Conservation (phyloP, 805 yeast species). For the Candida ovalis region DNA sequence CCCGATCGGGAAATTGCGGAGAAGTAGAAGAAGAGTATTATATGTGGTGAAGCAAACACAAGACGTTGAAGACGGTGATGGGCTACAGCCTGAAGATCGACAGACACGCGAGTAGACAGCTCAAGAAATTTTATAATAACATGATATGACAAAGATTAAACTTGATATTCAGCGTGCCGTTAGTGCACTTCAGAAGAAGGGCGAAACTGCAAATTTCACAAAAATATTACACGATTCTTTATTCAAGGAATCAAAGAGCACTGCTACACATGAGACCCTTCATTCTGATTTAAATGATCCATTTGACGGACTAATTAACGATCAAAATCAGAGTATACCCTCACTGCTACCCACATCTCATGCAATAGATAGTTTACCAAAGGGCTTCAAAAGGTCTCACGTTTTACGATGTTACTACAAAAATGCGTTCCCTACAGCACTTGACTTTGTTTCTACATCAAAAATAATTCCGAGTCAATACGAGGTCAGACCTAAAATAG, state of each 20-base stretch:
- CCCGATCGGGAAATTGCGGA: too few relatives aligned
- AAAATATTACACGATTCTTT: not conserved
- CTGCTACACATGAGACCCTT: too few relatives aligned
- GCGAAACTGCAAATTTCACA: not conserved
- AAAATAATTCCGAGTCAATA: slow-evolving; percentile 28
- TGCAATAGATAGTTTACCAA: slow-evolving; percentile 1
- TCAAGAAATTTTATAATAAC: too few relatives aligned
- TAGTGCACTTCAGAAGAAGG: not conserved
- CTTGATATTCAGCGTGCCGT: not conserved
- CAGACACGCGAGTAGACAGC: too few relatives aligned
- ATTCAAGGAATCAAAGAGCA: not conserved
- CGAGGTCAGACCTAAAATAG: slow-evolving; percentile 19
- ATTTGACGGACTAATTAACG: not conserved
- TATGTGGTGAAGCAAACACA: too few relatives aligned
- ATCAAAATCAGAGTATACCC: not conserved
- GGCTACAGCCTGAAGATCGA: too few relatives aligned
- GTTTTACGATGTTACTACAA: slow-evolving; percentile 37
- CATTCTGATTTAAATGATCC: not conserved
- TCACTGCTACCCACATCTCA: not conserved
- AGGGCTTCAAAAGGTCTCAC: slow-evolving; percentile 20
- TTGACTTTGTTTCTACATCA: slow-evolving; percentile 39
- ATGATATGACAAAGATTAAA: not conserved
- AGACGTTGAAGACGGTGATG: too few relatives aligned
- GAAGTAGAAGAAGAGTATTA: too few relatives aligned
- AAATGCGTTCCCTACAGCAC: slow-evolving; percentile 33